Percentiles rank a stretch among this genome's conserved stretches.
phyloP scores from a whole-genome alignment of 768 basidiomycete genomes.

The Mycena floridula region DNA sequence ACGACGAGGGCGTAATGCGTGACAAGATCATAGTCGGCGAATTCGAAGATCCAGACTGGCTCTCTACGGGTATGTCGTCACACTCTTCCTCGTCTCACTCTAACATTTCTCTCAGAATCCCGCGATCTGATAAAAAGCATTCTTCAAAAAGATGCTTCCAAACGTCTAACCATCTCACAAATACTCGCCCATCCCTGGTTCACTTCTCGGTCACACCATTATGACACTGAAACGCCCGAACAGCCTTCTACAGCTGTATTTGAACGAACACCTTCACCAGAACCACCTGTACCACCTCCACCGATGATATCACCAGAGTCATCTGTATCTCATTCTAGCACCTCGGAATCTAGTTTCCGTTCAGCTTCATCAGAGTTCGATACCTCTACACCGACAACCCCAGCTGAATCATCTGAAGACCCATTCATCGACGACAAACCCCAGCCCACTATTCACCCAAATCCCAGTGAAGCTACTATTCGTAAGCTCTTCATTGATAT shows the following conservation, averaged over 20 bases:
- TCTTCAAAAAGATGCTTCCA: conserved; percentile 68
- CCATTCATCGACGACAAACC: conserved; percentile 32
- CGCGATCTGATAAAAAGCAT: conserved; percentile 76
- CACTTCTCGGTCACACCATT: conserved; percentile 22
- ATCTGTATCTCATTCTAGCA: conserved; percentile 48
- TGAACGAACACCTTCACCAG: conserved; percentile 1
- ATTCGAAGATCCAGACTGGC: conserved; percentile 91
- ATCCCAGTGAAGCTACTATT: conserved; percentile 55
- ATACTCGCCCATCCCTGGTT: conserved; percentile 91
- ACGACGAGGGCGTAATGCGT: conserved; percentile 80
- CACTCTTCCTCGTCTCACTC: not conserved
- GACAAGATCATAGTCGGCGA: conserved; percentile 77
- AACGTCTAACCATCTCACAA: conserved; percentile 75
- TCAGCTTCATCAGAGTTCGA: conserved; percentile 24
- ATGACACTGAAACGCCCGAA: conserved; percentile 2
- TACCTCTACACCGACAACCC: conserved; percentile 51
- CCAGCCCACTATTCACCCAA: conserved; percentile 34
- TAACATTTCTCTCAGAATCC: conserved; percentile 50
- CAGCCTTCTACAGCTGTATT: not conserved
- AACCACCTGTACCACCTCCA: conserved; percentile 30
- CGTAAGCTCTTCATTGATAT: conserved; percentile 35
- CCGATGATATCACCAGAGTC: conserved; percentile 48
- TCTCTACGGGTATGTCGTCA: conserved; percentile 62
- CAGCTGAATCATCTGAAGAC: conserved; percentile 40
- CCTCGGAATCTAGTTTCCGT: conserved; percentile 42